Evolutionary conservation across 306 rosid species (phyloP), one percentile per base, ranked within the genome.

Genomic region (Clitoria ternatea): DNA sequence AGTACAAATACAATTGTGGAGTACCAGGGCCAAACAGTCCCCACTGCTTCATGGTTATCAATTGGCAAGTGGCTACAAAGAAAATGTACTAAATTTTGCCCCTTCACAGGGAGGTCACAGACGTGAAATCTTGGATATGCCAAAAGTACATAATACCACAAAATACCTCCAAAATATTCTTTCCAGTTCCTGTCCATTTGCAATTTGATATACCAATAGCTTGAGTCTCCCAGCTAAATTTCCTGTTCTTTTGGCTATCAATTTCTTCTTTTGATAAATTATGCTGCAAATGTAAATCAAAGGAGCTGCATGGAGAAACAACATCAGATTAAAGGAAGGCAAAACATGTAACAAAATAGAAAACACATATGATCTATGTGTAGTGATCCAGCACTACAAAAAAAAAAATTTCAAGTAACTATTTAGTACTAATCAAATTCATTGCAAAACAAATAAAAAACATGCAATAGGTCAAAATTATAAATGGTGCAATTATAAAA

Each of bases 101-200:
- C 66, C 43, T 30, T 40, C 74, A 50, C 26, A 22, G 30, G 64
- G 37, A 75, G 61, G 60, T 64, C n/a, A 53, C 2, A 61, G 29
- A 60, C 43, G 37, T 19, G 13, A 70, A 66, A 69, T 40, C 53
- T 29, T 23, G 39, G 27, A 56, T 48, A 53, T 26, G 57, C 43
- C 65, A 70, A 60, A 39, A 43, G 37, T 61, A 64, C 19, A 47
- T n/a, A n/a, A n/a, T n/a, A n/a, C n/a, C n/a, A n/a, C n/a, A n/a
- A 44, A 65, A 73, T 87, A 94, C 98, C 89, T 94, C 69, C 22
- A 87, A 27, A 66, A 89, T 70, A 74, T 90, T 87, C 66, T 87
- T 73, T 72, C 92, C 95, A 2, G 92, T 94, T 74, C 98, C 97
- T 35, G 50, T 81, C 97, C 97, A 90, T 68, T 86, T 87, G 85